Conservation (phyloP, 2,329 filamentous ascomycete species). For the Alternaria gaisen region DNA sequence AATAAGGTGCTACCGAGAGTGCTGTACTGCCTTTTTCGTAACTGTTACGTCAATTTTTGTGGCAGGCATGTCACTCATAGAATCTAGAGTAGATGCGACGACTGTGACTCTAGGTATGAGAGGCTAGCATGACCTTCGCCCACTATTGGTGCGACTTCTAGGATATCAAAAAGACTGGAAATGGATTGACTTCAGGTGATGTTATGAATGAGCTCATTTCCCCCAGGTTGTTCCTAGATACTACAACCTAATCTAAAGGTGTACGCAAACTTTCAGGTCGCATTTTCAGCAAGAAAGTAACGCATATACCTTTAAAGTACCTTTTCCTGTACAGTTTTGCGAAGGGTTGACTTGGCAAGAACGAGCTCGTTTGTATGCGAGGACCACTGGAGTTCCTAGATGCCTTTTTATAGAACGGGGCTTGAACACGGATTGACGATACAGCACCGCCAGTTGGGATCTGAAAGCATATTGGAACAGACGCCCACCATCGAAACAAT, state of each 20-base stretch:
- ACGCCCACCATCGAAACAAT: neutral
- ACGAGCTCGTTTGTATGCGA: neutral
- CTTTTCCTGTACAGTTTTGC: too few species aligned
- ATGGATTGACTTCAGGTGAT: neutral
- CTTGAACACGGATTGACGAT: accelerated
- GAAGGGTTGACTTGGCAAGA: too few species aligned
- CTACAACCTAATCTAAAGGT: too few species aligned
- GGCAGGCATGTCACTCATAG: neutral
- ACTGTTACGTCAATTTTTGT: neutral
- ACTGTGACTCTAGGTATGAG: neutral
- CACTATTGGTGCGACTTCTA: neutral
- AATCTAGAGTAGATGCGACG: neutral
- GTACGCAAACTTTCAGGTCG: too few species aligned
- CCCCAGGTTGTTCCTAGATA: too few species aligned
- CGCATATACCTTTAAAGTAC: too few species aligned
- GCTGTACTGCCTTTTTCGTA: neutral
- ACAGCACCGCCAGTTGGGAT: too few species aligned
- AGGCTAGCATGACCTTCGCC: too few species aligned
- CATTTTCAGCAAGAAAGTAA: too few species aligned
- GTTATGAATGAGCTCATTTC: neutral
- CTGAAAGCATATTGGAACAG: neutral
- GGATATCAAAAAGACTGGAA: neutral
- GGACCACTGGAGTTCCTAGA: too few species aligned
- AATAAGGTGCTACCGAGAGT: neutral
- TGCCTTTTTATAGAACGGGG: neutral